These are phyloP conservation scores for Paracoccidioides lutzii DNA, from an alignment of 2,329 filamentous ascomycete species.

Conservation along the genomic window DNA sequence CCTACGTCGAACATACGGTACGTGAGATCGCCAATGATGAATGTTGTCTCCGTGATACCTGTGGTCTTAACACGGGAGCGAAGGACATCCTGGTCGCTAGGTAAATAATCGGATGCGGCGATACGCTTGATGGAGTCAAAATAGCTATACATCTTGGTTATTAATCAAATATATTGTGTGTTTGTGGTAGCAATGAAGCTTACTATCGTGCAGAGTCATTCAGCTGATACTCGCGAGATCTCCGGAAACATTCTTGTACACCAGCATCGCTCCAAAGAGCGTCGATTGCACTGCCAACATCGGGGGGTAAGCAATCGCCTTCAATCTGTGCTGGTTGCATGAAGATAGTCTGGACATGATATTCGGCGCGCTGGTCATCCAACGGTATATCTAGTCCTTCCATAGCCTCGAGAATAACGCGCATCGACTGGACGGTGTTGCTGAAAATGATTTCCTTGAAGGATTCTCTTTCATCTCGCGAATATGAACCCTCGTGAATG, in stretches of 20 bases:
- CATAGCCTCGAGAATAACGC: conserved; percentile 56
- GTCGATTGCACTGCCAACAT: conserved; percentile 86
- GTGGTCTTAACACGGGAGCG: conserved; percentile 95
- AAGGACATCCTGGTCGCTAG: conserved; percentile 88
- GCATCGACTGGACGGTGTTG: conserved; percentile 59
- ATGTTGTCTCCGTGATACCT: conserved; percentile 91
- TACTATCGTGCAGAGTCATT: conserved; percentile 96
- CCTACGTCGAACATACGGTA: conserved; percentile 98
- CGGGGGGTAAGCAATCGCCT: conserved; percentile 82
- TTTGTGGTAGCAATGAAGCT: conserved; percentile 27
- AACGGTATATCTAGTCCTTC: conserved; percentile 64
- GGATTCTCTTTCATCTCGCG: conserved; percentile 65
- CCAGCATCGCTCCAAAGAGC: conserved; percentile 86
- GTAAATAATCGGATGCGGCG: conserved; percentile 80
- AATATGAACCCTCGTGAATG: conserved; percentile 98
- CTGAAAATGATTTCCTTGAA: conserved; percentile 63
- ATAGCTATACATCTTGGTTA: conserved; percentile 51
- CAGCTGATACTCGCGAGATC: conserved; percentile 88
- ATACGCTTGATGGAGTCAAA: conserved; percentile 92
- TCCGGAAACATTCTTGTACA: conserved; percentile 89
- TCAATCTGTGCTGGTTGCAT: conserved; percentile 97
- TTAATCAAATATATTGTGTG: conserved; percentile 9
- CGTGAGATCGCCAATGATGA: conserved; percentile 86
- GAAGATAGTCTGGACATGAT: conserved; percentile 96
- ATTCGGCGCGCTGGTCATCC: conserved; percentile 84